Evolutionary conservation across 73 alveolate species (phyloP).

Genomic region (Paramecium sexaurelia): DNA sequence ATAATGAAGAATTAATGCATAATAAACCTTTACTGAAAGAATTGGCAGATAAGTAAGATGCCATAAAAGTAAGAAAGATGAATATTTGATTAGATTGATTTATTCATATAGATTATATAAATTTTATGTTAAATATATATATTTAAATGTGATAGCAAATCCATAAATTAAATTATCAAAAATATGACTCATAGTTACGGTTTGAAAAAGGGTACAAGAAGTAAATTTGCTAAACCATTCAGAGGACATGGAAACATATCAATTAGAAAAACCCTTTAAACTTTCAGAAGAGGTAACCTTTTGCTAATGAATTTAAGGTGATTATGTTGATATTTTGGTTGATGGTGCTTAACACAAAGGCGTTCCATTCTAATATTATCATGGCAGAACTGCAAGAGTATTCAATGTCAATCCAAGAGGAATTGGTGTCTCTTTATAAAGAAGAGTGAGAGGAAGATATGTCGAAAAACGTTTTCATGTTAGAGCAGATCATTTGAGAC

Average conservation of each 20-base stretch:
- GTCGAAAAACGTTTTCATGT: slow-evolving; percentile 91
- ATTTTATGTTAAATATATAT: neutral
- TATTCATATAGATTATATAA: neutral
- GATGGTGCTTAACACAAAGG: slow-evolving; percentile 95
- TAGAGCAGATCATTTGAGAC: slow-evolving; percentile 92
- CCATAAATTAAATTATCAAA: slow-evolving; percentile 42
- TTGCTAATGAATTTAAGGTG: slow-evolving; percentile 72
- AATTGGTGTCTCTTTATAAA: slow-evolving; percentile 86
- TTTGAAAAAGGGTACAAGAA: slow-evolving; percentile 93
- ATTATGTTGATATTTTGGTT: slow-evolving; percentile 90
- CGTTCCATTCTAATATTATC: slow-evolving; percentile 90
- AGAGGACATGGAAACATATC: slow-evolving; percentile 85
- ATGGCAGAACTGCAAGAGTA: slow-evolving; percentile 94
- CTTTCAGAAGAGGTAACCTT: slow-evolving; percentile 86
- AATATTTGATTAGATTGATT: slow-evolving; percentile 2
- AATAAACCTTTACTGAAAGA: slow-evolving; percentile 63
- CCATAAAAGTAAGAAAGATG: slow-evolving; percentile 35
- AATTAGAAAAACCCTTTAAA: slow-evolving; percentile 79
- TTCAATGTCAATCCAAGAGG: slow-evolving; percentile 88
- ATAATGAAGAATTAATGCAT: slow-evolving; percentile 56
- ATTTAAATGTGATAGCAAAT: slow-evolving; percentile 45
- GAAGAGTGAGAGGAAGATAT: slow-evolving; percentile 88
- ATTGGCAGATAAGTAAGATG: slow-evolving; percentile 59
- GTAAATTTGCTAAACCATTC: slow-evolving; percentile 88
- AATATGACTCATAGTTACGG: slow-evolving; percentile 94